phyloP scores from a whole-genome alignment of 345 rosid species.

The Cardamine resedifolia region DNA sequence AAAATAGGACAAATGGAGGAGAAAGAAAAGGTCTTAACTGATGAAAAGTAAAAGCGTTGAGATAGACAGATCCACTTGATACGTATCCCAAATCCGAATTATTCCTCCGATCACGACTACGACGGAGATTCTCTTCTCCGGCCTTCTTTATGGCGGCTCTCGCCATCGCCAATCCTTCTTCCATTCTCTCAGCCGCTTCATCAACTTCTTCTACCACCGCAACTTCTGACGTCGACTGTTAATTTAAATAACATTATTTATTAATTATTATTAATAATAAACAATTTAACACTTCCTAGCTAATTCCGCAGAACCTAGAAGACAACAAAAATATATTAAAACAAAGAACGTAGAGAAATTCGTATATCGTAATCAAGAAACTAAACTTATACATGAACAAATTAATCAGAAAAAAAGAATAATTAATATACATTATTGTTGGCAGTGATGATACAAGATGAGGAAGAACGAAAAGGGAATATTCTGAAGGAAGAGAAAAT shows the following conservation, averaged over 20 bases:
- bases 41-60: conserved; percentile 60
- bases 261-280: background rate
- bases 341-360: background rate
- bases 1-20: background rate
- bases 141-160: conserved; percentile 61
- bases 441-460: conserved; percentile 28
- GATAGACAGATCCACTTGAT: conserved; percentile 56
- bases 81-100: conserved; percentile 30
- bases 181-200: conserved; percentile 44
- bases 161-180: conserved; percentile 60
- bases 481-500: conserved; percentile 25
- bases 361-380: background rate
- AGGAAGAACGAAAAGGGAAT: conserved; percentile 19
- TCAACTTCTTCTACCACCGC: conserved; percentile 30
- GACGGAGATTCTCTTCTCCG: conserved; percentile 35
- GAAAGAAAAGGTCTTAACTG: conserved; percentile 51
- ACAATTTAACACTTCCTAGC: background rate
- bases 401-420: background rate
- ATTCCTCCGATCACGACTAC: conserved; percentile 34
- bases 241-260: background rate
- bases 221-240: conserved; percentile 21
- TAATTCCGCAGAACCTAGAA: background rate
- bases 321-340: background rate
- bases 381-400: background rate
- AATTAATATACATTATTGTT: conserved; percentile 24